phyloP scores from a whole-genome alignment of 1,284 basidiomycete species.

The Xerocomus nothofagi region DNA sequence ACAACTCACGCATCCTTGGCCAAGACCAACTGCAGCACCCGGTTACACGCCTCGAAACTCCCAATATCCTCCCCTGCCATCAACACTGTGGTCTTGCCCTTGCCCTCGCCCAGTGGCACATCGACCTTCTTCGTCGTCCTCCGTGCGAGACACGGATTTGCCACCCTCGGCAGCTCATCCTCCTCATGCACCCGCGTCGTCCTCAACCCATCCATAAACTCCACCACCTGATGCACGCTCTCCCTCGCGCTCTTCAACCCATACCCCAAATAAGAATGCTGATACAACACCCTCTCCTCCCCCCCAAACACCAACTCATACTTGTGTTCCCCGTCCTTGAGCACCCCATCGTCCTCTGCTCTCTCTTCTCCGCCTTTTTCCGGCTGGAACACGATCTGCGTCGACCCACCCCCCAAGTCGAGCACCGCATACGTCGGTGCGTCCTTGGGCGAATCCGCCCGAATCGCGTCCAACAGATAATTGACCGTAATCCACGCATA shows the following conservation, averaged over 20 bases:
- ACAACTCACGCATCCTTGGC: constrained; percentile 88
- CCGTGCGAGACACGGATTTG: constrained; percentile 82
- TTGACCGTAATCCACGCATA: constrained; percentile 99
- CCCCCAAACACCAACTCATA: constrained; percentile 84
- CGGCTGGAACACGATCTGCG: constrained; percentile 98
- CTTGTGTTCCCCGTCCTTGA: constrained; percentile 92
- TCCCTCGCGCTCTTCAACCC: constrained; percentile 90
- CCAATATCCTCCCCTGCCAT: constrained; percentile 83
- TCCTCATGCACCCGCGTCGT: constrained; percentile 15
- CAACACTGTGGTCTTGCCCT: constrained; percentile 58
- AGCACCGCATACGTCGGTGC: constrained; percentile 86
- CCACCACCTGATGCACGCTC: constrained; percentile 86
- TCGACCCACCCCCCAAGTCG: constrained; percentile 95
- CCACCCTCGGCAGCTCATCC: constrained; percentile 19
- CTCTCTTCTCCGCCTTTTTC: constrained; percentile 45
- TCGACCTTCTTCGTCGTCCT: constrained; percentile 67
- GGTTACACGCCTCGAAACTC: constrained; percentile 83
- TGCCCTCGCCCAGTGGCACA: constrained; percentile 62
- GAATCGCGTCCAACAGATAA: constrained; percentile 81
- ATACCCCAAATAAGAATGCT: constrained; percentile 96
- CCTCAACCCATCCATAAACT: constrained; percentile 73
- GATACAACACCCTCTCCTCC: constrained; percentile 75
- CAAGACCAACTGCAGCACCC: constrained; percentile 88
- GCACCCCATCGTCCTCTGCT: constrained; percentile 40
- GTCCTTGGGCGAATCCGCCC: constrained; percentile 48